Percentiles rank a stretch among this genome's conserved stretches.
Conservation (phyloP, 2,329 filamentous ascomycete genomes). For the Massarina eburnea region DNA sequence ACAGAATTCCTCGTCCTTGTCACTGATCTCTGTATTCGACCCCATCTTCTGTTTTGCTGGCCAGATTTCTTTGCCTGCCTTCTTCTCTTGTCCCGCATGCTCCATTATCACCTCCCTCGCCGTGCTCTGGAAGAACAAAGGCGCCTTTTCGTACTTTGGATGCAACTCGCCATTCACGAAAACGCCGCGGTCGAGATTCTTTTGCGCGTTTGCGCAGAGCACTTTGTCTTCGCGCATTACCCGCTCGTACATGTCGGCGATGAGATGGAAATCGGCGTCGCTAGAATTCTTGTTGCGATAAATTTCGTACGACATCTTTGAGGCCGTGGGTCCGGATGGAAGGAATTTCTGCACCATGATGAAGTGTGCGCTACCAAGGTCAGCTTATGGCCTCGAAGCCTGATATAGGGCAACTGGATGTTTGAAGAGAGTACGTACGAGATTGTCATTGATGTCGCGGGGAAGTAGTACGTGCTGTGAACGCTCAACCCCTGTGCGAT, state of each 20-base stretch:
- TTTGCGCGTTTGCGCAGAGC: constrained; percentile 60
- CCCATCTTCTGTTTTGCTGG: constrained; percentile 44
- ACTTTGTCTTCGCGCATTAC: constrained; percentile 66
- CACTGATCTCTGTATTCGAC: constrained; percentile 44
- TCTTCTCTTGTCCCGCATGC: constrained; percentile 21
- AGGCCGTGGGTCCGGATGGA: constrained; percentile 52
- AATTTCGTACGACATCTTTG: constrained; percentile 62
- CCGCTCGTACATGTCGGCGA: constrained; percentile 62
- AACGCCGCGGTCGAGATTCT: constrained; percentile 61
- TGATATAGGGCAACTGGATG: not conserved
- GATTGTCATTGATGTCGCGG: constrained; percentile 23
- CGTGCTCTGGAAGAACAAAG: constrained; percentile 57
- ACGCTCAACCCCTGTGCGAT: constrained; percentile 20
- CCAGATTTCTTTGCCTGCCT: constrained; percentile 17
- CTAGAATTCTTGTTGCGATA: constrained; percentile 60
- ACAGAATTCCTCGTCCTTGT: constrained; percentile 53
- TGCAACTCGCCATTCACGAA: constrained; percentile 65
- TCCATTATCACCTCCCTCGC: constrained; percentile 49
- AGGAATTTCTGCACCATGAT: constrained; percentile 65
- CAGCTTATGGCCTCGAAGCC: not conserved
- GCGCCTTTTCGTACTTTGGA: constrained; percentile 59
- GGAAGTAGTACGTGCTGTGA: constrained; percentile 32
- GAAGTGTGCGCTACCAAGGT: constrained; percentile 46
- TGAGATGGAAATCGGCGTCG: constrained; percentile 59
- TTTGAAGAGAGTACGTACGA: constrained; percentile 10